Evolutionary conservation across 139 green algal genomes (phyloP).

Genomic region (Micractinium conductrix): DNA sequence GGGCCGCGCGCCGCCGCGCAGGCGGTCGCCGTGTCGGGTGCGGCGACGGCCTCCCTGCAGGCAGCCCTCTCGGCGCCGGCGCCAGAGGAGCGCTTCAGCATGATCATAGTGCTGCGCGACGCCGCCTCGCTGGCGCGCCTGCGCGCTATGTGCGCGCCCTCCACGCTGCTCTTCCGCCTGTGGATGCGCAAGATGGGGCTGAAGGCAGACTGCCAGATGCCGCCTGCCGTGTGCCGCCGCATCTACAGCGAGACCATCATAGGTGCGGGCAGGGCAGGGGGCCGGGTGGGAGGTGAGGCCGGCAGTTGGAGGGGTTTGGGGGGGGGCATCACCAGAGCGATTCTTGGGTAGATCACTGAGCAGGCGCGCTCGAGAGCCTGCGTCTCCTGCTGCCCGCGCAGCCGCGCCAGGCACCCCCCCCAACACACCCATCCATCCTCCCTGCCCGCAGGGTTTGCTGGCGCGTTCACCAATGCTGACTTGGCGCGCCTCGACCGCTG

Average conservation of each 20-base stretch:
- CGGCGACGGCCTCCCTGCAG: too few species aligned
- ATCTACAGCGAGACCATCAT: slow-evolving; percentile 35
- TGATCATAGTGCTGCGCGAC: slow-evolving; percentile 25
- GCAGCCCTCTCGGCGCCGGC: too few species aligned
- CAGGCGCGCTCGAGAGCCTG: too few species aligned
- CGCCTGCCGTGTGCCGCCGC: slow-evolving; percentile 31
- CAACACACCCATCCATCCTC: too few species aligned
- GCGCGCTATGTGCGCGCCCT: slow-evolving; percentile 35
- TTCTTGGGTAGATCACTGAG: too few species aligned
- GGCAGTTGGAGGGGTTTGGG: neutral
- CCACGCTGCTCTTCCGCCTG: slow-evolving; percentile 7
- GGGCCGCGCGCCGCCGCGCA: too few species aligned
- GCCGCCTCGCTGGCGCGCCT: slow-evolving; percentile 6
- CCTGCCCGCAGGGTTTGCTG: slow-evolving; percentile 37
- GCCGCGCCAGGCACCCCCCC: too few species aligned
- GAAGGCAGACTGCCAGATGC: slow-evolving; percentile 47
- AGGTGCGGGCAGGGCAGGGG: neutral
- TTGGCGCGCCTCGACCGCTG: slow-evolving; percentile 41
- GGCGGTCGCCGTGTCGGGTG: too few species aligned
- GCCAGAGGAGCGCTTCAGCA: neutral
- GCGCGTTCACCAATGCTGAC: slow-evolving; percentile 28
- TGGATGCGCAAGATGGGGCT: slow-evolving; percentile 20
- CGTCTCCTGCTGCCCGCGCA: too few species aligned
- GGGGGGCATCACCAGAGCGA: too few species aligned
- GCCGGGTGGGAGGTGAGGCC: neutral